Evolutionary conservation across 2,329 filamentous ascomycete species (phyloP).

Genomic region (Dactylellina cionopaga): DNA sequence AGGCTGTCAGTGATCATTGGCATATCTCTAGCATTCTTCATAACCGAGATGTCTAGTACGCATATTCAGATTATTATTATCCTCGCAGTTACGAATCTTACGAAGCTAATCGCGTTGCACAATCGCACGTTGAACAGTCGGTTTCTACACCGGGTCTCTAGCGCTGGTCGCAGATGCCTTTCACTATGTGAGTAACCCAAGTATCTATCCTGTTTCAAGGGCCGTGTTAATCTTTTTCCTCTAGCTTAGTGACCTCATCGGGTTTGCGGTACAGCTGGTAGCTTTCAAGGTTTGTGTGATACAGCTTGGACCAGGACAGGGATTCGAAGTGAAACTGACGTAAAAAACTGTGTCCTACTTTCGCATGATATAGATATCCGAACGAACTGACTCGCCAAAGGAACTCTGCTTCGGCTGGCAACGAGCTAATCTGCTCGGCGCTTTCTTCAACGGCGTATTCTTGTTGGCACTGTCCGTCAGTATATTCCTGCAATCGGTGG

Average conservation of each 20-base stretch:
- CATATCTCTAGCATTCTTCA: constrained; percentile 64
- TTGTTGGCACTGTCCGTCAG: constrained; percentile 76
- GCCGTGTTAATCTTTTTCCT: neutral
- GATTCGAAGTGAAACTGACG: no score
- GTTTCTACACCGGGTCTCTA: constrained; percentile 76
- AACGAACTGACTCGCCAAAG: constrained; percentile 68
- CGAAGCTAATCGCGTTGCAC: no score
- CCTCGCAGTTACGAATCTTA: no score
- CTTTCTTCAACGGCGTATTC: constrained; percentile 83
- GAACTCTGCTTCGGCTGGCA: constrained; percentile 79
- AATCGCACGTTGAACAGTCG: constrained; percentile 62
- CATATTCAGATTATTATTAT: no score
- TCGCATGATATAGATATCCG: constrained; percentile 66
- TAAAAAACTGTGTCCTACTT: constrained; percentile 15
- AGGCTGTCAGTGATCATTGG: constrained; percentile 61
- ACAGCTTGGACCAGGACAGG: no score
- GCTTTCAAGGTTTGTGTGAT: constrained; percentile 68
- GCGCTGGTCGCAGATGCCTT: constrained; percentile 81
- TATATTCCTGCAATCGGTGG: constrained; percentile 77
- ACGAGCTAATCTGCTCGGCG: constrained; percentile 75
- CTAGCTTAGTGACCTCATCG: constrained; percentile 76
- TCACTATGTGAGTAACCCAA: constrained; percentile 70
- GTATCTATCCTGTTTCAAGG: constrained; percentile 15
- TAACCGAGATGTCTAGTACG: constrained; percentile 63
- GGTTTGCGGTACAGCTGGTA: constrained; percentile 73